These are phyloP conservation scores for Trichoderma orchidacearum DNA, from an alignment of 495 filamentous ascomycete genomes.

Conservation along the genomic window DNA sequence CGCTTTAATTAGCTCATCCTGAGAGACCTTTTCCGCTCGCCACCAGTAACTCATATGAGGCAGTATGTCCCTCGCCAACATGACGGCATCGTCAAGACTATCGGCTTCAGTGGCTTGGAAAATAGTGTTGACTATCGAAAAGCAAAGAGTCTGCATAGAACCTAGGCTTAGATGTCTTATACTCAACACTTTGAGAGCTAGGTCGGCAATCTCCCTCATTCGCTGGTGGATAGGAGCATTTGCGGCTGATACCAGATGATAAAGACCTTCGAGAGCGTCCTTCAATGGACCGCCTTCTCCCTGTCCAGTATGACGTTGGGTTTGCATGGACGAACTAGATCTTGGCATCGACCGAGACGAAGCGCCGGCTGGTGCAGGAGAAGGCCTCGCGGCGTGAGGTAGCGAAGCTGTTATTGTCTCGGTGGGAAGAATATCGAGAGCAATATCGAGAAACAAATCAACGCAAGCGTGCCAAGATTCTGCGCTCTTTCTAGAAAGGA, in stretches of 20 bases:
- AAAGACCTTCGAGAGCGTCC: constrained; percentile 54
- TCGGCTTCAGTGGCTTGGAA: constrained; percentile 52
- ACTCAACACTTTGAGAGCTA: constrained; percentile 47
- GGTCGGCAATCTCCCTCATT: constrained; percentile 41
- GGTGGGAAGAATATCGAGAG: neutral
- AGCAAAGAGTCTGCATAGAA: constrained; percentile 53
- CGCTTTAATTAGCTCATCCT: constrained; percentile 55
- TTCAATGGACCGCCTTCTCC: neutral
- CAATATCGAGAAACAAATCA: constrained; percentile 41
- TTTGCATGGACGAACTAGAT: constrained; percentile 10
- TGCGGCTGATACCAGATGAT: constrained; percentile 46
- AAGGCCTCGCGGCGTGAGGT: constrained; percentile 13
- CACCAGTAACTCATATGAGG: constrained; percentile 63
- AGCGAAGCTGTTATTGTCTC: neutral
- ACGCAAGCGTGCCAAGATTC: constrained; percentile 55
- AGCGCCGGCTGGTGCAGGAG: constrained; percentile 23
- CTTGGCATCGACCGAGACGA: constrained; percentile 14
- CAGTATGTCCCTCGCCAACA: constrained; percentile 43
- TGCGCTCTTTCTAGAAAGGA: constrained; percentile 35
- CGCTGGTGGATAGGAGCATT: constrained; percentile 56
- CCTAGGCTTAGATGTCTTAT: constrained; percentile 41
- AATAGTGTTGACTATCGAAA: constrained; percentile 62
- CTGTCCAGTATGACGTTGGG: neutral
- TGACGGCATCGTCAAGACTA: constrained; percentile 45
- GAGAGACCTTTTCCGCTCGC: constrained; percentile 48